Evolutionary conservation across 83 land plant genomes (phyloP), one percentile per base, ranked within the genome.

Genomic region (Thuja plicata): DNA sequence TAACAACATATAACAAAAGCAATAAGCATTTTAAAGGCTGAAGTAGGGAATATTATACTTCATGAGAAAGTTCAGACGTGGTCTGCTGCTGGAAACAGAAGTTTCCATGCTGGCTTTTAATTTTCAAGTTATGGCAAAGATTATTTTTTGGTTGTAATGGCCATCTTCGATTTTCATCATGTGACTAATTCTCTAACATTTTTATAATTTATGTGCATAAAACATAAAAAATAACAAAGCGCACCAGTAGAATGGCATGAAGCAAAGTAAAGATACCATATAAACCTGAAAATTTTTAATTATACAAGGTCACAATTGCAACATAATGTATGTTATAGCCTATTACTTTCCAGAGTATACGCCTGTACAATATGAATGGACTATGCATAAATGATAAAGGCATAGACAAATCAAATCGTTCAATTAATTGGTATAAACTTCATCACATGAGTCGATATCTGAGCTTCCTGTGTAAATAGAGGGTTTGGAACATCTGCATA

Each of bases 381-480:
- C 24, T 81, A 81, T 43, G 48, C 30, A 81, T 81, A 81, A 81
- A 81, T 0, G 84, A 81, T 81, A 81, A 81, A 81, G 2, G 84
- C 48, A 5, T 45, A 41, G 30, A 81, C 84, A 81, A 24, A 81
- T 81, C 37, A 83, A 46, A 48, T 30, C 35, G 15, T 83, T 50
- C 86, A n/a, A 46, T 8, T 45, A 45, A 45, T 46, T 48, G 55
- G 52, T 30, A n/a, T n/a, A 30, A 11, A 83, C 52, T 45, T 48
- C 4, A 30, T 30, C 55, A 83, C 55, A 83, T 48, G 48, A 83
- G 86, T 48, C 48, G 86, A n/a, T 40, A 83, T 30, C 86, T 83
- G 35, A 83, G 13, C 19, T 24, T 41, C 84, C 11, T 81, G 50
- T 21, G 50, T 81, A 45, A 41, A 81, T 40, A 4, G n/a, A 21